Percentiles rank a stretch among this genome's conserved stretches.
These are phyloP conservation scores for Rhododendron henanense DNA, from an alignment of 148 eudicot species.

Conservation along the genomic window DNA sequence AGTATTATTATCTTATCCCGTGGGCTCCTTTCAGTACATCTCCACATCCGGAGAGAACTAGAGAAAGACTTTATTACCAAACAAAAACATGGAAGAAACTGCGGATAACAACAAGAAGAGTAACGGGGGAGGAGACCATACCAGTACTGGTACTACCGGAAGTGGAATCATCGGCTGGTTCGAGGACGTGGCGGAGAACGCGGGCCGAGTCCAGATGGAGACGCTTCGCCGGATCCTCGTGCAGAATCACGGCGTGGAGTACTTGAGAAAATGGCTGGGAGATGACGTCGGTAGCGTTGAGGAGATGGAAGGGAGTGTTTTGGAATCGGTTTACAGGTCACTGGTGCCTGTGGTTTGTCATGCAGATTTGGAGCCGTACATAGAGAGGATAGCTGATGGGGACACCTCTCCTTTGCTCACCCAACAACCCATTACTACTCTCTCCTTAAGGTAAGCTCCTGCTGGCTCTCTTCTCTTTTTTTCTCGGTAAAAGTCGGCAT, in stretches of 20 bases:
- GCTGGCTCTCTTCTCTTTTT: neutral
- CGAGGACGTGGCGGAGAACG: constrained; percentile 41
- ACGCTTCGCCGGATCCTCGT: constrained; percentile 47
- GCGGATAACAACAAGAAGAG: neutral
- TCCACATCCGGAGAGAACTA: neutral
- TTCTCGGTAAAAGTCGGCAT: too few species aligned
- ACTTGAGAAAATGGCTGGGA: constrained; percentile 49
- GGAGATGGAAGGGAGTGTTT: constrained; percentile 29
- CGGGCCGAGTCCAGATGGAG: constrained; percentile 39
- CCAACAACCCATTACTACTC: constrained; percentile 53
- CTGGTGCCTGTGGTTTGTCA: constrained; percentile 58
- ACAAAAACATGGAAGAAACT: constrained; percentile 9
- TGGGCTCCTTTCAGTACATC: neutral
- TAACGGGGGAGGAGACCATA: neutral
- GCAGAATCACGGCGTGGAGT: constrained; percentile 49
- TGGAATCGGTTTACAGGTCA: constrained; percentile 46
- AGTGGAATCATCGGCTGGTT: constrained; percentile 42
- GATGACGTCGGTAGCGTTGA: neutral
- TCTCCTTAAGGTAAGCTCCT: constrained; percentile 52
- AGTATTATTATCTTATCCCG: neutral
- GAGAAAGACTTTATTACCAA: neutral
- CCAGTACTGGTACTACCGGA: neutral
- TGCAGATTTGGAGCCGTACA: constrained; percentile 73
- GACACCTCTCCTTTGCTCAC: constrained; percentile 53
- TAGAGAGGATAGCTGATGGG: constrained; percentile 63